Evolutionary conservation across 495 filamentous ascomycete species (phyloP).

Genomic region (Hypoxylon fuscum): DNA sequence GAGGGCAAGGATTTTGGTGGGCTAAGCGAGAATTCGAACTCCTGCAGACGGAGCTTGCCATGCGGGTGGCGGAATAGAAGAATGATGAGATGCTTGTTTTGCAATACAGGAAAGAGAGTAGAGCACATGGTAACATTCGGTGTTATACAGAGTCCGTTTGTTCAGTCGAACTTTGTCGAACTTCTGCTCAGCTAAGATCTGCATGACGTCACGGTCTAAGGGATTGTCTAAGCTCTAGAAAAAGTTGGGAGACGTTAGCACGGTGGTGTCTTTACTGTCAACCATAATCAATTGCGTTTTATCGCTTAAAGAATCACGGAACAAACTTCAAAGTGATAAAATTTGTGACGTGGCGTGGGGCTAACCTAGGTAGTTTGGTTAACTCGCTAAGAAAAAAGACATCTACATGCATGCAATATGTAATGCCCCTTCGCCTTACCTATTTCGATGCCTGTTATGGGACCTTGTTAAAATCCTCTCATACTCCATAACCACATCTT

Average conservation of each 20-base stretch:
- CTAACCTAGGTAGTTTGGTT: neutral
- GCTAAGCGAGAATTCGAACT: constrained; percentile 17
- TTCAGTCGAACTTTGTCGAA: constrained; percentile 11
- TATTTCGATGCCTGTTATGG: too few species aligned
- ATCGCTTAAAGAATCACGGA: constrained; percentile 4
- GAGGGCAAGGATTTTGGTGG: constrained; percentile 17
- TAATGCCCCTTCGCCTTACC: too few species aligned
- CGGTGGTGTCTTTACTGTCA: constrained; percentile 16
- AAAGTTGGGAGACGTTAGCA: constrained; percentile 10
- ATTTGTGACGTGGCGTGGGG: neutral
- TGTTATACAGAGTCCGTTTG: constrained; percentile 6
- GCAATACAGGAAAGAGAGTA: neutral
- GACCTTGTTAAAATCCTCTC: too few species aligned
- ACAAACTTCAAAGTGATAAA: neutral
- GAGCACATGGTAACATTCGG: neutral
- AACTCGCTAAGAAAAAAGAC: too few species aligned
- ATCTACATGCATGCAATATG: too few species aligned
- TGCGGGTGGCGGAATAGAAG: constrained; percentile 7
- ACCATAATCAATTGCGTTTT: constrained; percentile 14
- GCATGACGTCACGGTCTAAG: constrained; percentile 6
- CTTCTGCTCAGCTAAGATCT: constrained; percentile 1
- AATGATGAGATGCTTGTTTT: constrained; percentile 4
- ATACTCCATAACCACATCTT: too few species aligned
- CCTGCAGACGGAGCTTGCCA: constrained; percentile 6
- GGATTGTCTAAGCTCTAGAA: constrained; percentile 5